phyloP scores from a whole-genome alignment of 129 eudicot genomes.

The sunflower (Helianthus annuus) region DNA sequence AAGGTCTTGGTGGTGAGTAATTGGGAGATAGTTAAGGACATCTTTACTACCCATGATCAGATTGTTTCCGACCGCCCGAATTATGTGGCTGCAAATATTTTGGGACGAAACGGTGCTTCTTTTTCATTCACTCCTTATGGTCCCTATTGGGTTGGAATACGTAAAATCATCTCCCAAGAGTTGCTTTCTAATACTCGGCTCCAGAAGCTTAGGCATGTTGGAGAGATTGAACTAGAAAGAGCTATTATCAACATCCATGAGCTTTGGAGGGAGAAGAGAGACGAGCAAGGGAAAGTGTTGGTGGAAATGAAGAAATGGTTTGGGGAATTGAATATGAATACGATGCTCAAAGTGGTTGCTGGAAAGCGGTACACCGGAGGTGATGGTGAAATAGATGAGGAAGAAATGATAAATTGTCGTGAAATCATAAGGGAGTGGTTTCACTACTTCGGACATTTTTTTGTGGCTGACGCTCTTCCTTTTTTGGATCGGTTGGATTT shows the following conservation, averaged over 20 bases:
- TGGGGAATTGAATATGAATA: conserved; percentile 23
- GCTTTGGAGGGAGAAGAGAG: conserved; percentile 12
- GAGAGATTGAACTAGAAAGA: background rate
- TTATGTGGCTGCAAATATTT: conserved; percentile 3
- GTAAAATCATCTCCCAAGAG: conserved; percentile 20
- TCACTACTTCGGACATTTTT: conserved; percentile 17
- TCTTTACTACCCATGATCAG: conserved; percentile 25
- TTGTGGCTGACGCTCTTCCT: conserved; percentile 22
- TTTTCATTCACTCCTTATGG: conserved; percentile 31
- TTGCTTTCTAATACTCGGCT: conserved; percentile 21
- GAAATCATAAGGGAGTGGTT: conserved; percentile 11
- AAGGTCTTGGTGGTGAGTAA: conserved; percentile 29
- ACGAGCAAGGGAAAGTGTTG: background rate
- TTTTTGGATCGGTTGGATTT: conserved; percentile 32
- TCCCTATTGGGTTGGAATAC: conserved; percentile 31
- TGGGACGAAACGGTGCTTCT: conserved; percentile 22
- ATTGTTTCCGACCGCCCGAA: conserved; percentile 25
- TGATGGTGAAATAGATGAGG: background rate
- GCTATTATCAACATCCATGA: conserved; percentile 8
- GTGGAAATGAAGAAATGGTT: conserved; percentile 44
- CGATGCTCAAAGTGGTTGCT: conserved; percentile 13
- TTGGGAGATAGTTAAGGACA: conserved; percentile 29
- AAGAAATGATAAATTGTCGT: conserved; percentile 12
- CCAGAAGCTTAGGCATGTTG: conserved; percentile 16
- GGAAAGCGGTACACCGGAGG: conserved; percentile 18